A percentile compares a stretch with the other conserved stretches of the same genome.
Evolutionary conservation across 2,329 filamentous ascomycete species (phyloP).

Genomic region (Ophiostoma australiae): DNA sequence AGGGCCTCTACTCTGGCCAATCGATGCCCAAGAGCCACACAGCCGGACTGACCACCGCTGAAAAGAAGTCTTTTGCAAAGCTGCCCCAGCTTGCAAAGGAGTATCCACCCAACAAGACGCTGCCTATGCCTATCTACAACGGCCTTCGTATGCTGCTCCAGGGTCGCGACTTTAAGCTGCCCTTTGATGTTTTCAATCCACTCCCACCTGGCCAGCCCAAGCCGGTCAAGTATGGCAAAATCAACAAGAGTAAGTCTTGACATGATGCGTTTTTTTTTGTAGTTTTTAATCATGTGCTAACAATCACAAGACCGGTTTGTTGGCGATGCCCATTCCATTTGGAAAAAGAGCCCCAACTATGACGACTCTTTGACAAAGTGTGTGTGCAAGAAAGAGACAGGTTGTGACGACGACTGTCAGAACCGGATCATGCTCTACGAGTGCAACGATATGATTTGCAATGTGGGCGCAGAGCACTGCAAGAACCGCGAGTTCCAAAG

Average conservation of each 20-base stretch:
- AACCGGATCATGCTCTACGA: conserved; percentile 98
- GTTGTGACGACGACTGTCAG: conserved; percentile 84
- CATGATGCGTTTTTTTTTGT: background rate
- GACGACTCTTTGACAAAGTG: conserved; percentile 73
- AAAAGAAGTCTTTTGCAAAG: conserved; percentile 49
- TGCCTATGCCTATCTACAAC: conserved; percentile 75
- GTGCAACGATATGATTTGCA: conserved; percentile 87
- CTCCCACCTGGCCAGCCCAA: conserved; percentile 81
- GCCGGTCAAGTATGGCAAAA: conserved; percentile 86
- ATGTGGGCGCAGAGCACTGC: conserved; percentile 66
- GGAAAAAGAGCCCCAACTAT: conserved; percentile 72
- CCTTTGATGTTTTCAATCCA: conserved; percentile 84
- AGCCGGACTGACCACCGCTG: conserved; percentile 45
- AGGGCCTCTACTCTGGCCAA: conserved; percentile 86
- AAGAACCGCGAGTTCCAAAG: conserved; percentile 84
- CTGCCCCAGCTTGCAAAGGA: conserved; percentile 45
- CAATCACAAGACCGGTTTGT: conserved; percentile 71
- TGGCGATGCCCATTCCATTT: conserved; percentile 72
- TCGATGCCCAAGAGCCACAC: conserved; percentile 46
- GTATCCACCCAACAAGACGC: conserved; percentile 48
- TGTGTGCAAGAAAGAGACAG: conserved; percentile 69
- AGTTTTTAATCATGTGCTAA: background rate
- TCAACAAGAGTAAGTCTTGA: conserved; percentile 73
- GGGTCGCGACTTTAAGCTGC: conserved; percentile 79
- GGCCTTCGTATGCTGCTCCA: conserved; percentile 66